Base-by-base conservation (phyloP, 352 stramenopile species). In the Phytopythium boreale region DNA sequence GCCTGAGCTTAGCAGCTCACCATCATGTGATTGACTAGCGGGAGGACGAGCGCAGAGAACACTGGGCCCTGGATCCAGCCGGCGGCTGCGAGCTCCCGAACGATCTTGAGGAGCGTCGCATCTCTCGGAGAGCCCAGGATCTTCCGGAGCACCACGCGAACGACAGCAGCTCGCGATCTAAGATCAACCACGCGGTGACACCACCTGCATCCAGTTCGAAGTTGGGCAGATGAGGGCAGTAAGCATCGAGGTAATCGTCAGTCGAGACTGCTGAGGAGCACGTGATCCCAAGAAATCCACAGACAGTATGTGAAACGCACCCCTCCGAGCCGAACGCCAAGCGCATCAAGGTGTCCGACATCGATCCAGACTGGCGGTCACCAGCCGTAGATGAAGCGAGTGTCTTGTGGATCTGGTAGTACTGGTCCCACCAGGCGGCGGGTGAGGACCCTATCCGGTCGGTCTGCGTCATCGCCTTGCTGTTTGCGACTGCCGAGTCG, bases 121-220 rank as follows among this genome's bases (percentile, higher is more conserved):
- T 87, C 75, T 50, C 76, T 73, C 41, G 79, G 78, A 7, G 66
- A 81, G 7, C 67, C 72, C 52, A 85, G 71, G 29, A 85, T 63
- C 63, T 85, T 85, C 7, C 49, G 63, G 15, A 85, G 56, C 39
- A 87, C 10, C 2, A 82, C 49, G 20, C 17, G 44, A 20, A 82
- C 47, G 43, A 85, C 43, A 12, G 52, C 19, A 22, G 43, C 55
- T 34, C 76, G 66, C 31, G 26, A 9, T 2, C 24, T 15, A 2
- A 20, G 4, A 34, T 52, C 27, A 39, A 29, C 27, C 1, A 53
- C 56, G 19, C 31, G 24, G 26, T 43, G 24, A 20, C 64, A 70
- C 76, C 76, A 87, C 12, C 78, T 87, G 56, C 56, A 52, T 14
- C 3, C 20, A 14, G 11, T 31, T 31, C 51, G 24, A 43, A 34